phyloP scores from a whole-genome alignment of 192 early-diverging fungal genomes.

The Mortierella hygrophila region DNA sequence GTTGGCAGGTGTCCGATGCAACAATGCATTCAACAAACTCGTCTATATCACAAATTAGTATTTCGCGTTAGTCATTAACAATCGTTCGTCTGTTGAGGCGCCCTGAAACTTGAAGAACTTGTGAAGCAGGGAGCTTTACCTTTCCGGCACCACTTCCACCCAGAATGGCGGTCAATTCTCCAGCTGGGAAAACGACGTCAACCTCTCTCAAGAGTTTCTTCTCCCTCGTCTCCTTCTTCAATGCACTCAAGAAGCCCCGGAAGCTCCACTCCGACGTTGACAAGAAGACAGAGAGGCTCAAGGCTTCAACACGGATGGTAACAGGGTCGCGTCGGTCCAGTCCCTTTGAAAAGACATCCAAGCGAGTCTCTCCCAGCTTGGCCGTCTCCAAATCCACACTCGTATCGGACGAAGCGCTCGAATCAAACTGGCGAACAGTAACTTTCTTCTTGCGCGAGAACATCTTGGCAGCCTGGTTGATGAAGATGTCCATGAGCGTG shows the following conservation, averaged over 20 bases:
- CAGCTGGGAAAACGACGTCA: slow-evolving; percentile 52
- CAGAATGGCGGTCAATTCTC: slow-evolving; percentile 48
- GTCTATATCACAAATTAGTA: slow-evolving; percentile 16
- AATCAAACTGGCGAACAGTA: background rate
- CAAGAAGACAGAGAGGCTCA: slow-evolving; percentile 29
- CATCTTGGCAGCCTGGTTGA: slow-evolving; percentile 23
- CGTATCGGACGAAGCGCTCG: background rate
- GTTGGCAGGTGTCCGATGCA: slow-evolving; percentile 25
- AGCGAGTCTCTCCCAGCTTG: slow-evolving; percentile 30
- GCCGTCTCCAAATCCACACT: slow-evolving; percentile 24
- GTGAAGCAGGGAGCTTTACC: slow-evolving; percentile 9
- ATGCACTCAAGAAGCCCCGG: slow-evolving; percentile 12
- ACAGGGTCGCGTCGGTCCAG: slow-evolving; percentile 37
- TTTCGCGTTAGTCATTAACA: background rate
- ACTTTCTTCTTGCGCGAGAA: slow-evolving; percentile 17
- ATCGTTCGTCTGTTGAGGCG: background rate
- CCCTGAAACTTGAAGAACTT: background rate
- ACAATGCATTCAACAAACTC: slow-evolving; percentile 37
- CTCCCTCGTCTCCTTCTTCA: slow-evolving; percentile 23
- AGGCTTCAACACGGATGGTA: slow-evolving; percentile 44
- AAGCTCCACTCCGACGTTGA: slow-evolving; percentile 41
- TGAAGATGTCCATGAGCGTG: slow-evolving; percentile 42
- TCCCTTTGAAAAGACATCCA: slow-evolving; percentile 49
- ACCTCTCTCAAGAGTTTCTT: slow-evolving; percentile 45
- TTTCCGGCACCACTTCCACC: slow-evolving; percentile 56